These are phyloP conservation scores for Ogataea thermomethanolica DNA, from an alignment of 805 yeast genomes.

Conservation along the genomic window DNA sequence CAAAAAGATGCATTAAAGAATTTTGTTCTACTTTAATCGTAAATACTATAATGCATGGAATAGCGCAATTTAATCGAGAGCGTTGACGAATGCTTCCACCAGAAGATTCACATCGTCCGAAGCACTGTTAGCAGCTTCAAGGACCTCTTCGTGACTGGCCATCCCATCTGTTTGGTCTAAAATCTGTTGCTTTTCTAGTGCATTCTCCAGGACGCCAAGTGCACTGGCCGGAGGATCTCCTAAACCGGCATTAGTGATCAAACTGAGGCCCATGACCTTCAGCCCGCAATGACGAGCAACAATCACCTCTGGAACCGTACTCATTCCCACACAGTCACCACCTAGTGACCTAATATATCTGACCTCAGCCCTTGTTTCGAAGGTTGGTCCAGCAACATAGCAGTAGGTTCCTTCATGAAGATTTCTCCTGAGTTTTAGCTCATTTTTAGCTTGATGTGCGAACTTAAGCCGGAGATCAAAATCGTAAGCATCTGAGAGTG, in stretches of 20 bases:
- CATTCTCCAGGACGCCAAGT: slow-evolving; percentile 36
- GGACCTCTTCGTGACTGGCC: slow-evolving; percentile 91
- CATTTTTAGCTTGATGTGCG: slow-evolving; percentile 48
- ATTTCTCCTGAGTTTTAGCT: slow-evolving; percentile 45
- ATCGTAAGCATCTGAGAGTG: slow-evolving; percentile 88
- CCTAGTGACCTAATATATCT: slow-evolving; percentile 68
- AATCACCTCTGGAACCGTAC: slow-evolving; percentile 94
- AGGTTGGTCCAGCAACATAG: slow-evolving; percentile 90
- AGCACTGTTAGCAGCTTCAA: slow-evolving; percentile 76
- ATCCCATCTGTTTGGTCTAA: slow-evolving; percentile 54
- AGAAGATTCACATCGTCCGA: slow-evolving; percentile 75
- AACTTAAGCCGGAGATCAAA: slow-evolving; percentile 62
- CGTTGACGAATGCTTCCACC: slow-evolving; percentile 54
- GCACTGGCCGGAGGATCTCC: slow-evolving; percentile 67
- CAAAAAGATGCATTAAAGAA: slow-evolving; percentile 5
- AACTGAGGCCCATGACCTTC: slow-evolving; percentile 76
- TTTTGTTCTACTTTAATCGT: background rate
- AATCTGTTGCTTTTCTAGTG: slow-evolving; percentile 34
- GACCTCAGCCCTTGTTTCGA: slow-evolving; percentile 91
- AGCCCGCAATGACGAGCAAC: slow-evolving; percentile 88
- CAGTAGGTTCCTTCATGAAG: slow-evolving; percentile 86
- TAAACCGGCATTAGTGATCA: slow-evolving; percentile 83
- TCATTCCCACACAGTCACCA: slow-evolving; percentile 96
- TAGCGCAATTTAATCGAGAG: slow-evolving; percentile 2
- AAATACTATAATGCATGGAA: slow-evolving; percentile 6